Evolutionary conservation across 2,329 filamentous ascomycete genomes (phyloP).

Genomic region (Cryphonectria japonica): DNA sequence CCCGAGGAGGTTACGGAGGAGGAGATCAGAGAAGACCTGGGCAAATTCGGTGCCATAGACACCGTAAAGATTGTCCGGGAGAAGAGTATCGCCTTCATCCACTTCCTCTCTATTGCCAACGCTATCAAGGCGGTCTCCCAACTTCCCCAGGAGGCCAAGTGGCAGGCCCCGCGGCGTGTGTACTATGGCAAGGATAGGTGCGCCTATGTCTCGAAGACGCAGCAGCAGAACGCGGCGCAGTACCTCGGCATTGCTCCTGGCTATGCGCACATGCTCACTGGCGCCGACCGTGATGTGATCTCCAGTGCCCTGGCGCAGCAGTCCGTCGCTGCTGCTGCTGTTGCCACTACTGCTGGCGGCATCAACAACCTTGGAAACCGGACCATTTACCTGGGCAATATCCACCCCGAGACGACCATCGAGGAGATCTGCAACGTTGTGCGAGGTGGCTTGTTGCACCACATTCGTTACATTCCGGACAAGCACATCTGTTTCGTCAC

Average conservation of each 20-base stretch:
- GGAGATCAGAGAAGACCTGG: conserved; percentile 89
- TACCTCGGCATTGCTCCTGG: conserved; percentile 96
- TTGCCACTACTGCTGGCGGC: conserved; percentile 93
- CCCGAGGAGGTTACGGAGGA: conserved; percentile 89
- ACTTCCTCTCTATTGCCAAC: conserved; percentile 96
- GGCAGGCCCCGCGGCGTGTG: conserved; percentile 92
- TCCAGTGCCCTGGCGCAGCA: conserved; percentile 96
- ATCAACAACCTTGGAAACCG: conserved; percentile 97
- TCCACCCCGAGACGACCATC: conserved; percentile 97
- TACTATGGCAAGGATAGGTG: conserved; percentile 99
- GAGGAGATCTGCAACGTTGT: conserved; percentile 99
- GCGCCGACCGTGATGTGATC: conserved; percentile 93
- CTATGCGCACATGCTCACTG: conserved; percentile 94
- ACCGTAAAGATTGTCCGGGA: conserved; percentile 97
- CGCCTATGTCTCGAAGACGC: conserved; percentile 98
- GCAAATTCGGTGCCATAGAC: conserved; percentile 95
- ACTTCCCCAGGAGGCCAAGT: conserved; percentile 93
- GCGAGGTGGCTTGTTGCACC: conserved; percentile 89
- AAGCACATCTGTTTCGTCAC: conserved; percentile 99
- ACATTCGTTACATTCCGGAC: conserved; percentile 98
- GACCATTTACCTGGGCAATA: conserved; percentile 97
- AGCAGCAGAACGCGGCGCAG: conserved; percentile 98
- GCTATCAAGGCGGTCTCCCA: conserved; percentile 98
- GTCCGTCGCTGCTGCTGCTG: conserved; percentile 93
- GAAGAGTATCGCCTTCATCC: conserved; percentile 97